Percentiles rank a stretch among this genome's conserved stretches.
phyloP scores from a whole-genome alignment of 2,329 filamentous ascomycete species.

The Clonostachys rosea region DNA sequence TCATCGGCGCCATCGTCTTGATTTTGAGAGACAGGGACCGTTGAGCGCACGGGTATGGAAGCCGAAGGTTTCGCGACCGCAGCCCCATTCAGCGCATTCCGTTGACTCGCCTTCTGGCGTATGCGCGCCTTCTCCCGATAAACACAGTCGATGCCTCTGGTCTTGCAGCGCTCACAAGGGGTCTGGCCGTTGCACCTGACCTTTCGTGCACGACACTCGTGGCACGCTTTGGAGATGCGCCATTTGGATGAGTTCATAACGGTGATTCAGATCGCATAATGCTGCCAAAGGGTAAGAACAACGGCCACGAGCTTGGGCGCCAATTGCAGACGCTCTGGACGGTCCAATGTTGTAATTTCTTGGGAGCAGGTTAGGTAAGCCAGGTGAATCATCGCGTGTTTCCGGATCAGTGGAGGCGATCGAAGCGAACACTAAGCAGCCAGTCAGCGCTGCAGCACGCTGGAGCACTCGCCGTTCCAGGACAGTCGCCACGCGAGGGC shows the following conservation, averaged over 20 bases:
- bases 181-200: slow-evolving; percentile 21
- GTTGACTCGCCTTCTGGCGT: not conserved
- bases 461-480: no score
- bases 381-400: no score
- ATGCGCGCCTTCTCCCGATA: slow-evolving; percentile 22
- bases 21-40: slow-evolving; percentile 4
- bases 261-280: no score
- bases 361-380: no score
- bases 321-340: no score
- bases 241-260: not conserved
- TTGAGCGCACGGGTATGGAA: slow-evolving; percentile 7
- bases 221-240: slow-evolving; percentile 24
- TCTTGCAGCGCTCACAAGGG: slow-evolving; percentile 18
- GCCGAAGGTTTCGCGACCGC: slow-evolving; percentile 11
- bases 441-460: no score
- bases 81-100: slow-evolving; percentile 10
- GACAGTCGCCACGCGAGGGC: no score
- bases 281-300: no score
- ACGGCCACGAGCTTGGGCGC: no score
- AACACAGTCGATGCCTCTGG: slow-evolving; percentile 16
- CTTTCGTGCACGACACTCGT: slow-evolving; percentile 23
- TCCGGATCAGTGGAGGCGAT: no score
- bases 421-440: no score
- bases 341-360: no score
- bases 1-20: not conserved